phyloP scores from a whole-genome alignment of 2,329 filamentous ascomycete genomes.

The Ilyonectria sp. region DNA sequence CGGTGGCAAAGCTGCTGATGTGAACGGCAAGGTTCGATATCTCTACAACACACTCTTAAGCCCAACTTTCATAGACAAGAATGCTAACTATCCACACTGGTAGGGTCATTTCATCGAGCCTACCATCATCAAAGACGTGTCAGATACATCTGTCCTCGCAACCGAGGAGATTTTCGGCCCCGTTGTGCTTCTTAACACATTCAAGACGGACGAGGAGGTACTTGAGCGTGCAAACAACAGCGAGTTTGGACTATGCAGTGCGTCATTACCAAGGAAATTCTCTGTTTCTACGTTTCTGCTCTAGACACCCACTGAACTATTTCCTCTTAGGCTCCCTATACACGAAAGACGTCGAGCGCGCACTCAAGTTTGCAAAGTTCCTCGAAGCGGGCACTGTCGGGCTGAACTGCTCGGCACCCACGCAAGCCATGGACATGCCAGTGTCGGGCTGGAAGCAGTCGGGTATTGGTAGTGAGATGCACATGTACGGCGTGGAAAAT shows the following conservation, averaged over 20 bases:
- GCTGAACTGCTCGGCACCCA: slow-evolving; percentile 56
- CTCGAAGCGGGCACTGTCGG: slow-evolving; percentile 68
- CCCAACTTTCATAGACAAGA: slow-evolving; percentile 38
- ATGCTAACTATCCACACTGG: slow-evolving; percentile 54
- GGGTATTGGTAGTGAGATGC: not conserved
- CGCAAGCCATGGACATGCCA: not conserved
- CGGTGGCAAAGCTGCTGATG: not conserved
- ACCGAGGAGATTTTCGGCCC: slow-evolving; percentile 50
- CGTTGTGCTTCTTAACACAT: slow-evolving; percentile 60
- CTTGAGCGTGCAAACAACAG: slow-evolving; percentile 63
- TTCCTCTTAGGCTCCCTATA: slow-evolving; percentile 62
- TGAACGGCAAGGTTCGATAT: not conserved
- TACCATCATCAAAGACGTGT: slow-evolving; percentile 44
- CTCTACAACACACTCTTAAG: not conserved
- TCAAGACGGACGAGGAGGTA: slow-evolving; percentile 62
- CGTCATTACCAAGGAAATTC: not conserved
- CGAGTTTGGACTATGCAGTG: slow-evolving; percentile 62
- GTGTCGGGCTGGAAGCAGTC: not conserved
- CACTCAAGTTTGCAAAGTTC: slow-evolving; percentile 60
- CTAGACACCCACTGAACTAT: not conserved
- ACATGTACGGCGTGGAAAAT: not conserved
- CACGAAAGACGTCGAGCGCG: slow-evolving; percentile 62
- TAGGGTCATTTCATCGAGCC: slow-evolving; percentile 44
- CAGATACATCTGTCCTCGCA: slow-evolving; percentile 41
- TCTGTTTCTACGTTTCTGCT: not conserved